Conservation (phyloP, 306 rosid species). For the Carpinus fangiana region DNA sequence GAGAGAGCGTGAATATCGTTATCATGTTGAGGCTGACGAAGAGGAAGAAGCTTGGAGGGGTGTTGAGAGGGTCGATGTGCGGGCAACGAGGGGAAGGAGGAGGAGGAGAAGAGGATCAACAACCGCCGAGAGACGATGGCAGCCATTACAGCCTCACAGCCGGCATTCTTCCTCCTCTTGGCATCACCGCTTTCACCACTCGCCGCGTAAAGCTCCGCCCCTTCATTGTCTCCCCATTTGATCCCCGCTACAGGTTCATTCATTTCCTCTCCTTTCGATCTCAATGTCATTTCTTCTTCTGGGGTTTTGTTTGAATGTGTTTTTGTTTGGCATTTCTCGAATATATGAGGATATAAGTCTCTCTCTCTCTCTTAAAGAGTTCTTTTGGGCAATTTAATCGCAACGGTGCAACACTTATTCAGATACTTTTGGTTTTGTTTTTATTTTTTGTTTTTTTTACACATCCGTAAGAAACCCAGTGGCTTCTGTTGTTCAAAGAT, state of each 20-base stretch:
- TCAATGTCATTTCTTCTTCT: neutral
- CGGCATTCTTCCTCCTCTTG: conserved; percentile 66
- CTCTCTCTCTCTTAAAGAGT: too few species aligned
- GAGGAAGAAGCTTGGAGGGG: neutral
- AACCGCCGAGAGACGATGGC: conserved; percentile 34
- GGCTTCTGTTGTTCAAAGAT: too few species aligned
- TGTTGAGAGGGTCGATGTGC: conserved; percentile 12
- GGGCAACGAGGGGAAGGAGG: neutral
- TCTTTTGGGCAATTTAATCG: too few species aligned
- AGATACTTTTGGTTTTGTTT: too few species aligned
- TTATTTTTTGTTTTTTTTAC: too few species aligned
- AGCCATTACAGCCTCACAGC: conserved; percentile 64
- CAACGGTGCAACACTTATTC: too few species aligned
- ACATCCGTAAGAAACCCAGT: too few species aligned
- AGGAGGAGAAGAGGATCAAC: conserved; percentile 14
- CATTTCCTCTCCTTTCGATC: neutral
- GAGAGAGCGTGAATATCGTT: neutral
- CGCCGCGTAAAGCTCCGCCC: conserved; percentile 33
- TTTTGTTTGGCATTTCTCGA: too few species aligned
- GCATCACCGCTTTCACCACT: conserved; percentile 22
- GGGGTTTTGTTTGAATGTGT: too few species aligned
- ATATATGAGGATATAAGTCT: too few species aligned
- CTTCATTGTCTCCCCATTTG: conserved; percentile 45
- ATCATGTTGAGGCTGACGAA: neutral
- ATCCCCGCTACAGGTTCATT: conserved; percentile 49